Base-by-base conservation (phyloP, 108 stramenopile species). In the Asterionellopsis glacialis region DNA sequence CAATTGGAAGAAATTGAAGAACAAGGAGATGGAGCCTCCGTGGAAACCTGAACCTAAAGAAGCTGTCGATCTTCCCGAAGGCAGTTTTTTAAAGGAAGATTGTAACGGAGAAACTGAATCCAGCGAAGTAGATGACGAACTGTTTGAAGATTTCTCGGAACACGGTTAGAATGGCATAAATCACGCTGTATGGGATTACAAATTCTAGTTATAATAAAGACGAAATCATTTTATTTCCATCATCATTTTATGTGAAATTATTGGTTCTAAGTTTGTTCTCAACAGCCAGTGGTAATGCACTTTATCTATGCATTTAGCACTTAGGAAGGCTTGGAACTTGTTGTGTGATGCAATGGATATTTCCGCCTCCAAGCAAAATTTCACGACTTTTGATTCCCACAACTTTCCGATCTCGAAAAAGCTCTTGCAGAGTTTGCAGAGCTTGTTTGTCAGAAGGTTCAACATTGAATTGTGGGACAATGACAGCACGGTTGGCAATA, bases 301-400 rank as follows among this genome's bases (percentile, higher is more conserved):
- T 2, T 5, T 2, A 33, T 7, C 33, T 33, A 5, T 33, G 33
- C 33, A 7, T 33, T 7, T 7, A 33, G 5, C 33, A 33, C 33
- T 33, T 5, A 7, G 7, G 7, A 2, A 33, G 33, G 33, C 33
- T 48, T 56, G 78, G 78, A 27, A 79, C 52, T 55, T 93, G 91
- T 65, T 84, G 84, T 13, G 91, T 93, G 28, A 88, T 85, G 52
- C 88, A 93, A 52, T 93, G 91, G 27, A 93, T 86, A 55, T 93
- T 93, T 10, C 91, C 91, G 38, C 91, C 91, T 11, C 91, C 91
- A 41, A 90, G 45, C 21, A 88, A 50, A 19, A 93, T 78, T 22
- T 88, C 86, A 16, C 74, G 67, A 18, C 72, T 82, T 12, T 40
- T 44, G 13, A 93, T 81, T 28, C 77, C 80, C n/a, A 85, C 73